Evolutionary conservation across 2,329 filamentous ascomycete genomes (phyloP).

Genomic region (Colletotrichum abscissum): DNA sequence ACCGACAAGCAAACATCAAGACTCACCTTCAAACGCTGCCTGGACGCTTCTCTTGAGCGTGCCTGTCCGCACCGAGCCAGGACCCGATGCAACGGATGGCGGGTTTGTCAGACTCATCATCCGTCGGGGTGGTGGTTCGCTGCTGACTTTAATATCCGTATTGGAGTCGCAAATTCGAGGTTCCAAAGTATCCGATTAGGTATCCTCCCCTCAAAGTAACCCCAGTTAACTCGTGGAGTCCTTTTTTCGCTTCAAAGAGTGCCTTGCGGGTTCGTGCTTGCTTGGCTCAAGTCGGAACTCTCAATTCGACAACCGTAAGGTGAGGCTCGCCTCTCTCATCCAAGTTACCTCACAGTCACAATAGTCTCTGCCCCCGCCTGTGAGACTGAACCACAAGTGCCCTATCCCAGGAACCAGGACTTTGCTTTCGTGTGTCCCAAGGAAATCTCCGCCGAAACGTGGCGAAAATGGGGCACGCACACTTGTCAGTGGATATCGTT

Average conservation of each 20-base stretch:
- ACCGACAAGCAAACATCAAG: slow-evolving; percentile 31
- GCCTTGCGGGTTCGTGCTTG: slow-evolving; percentile 13
- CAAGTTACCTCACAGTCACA: too few relatives aligned
- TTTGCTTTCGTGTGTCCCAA: slow-evolving; percentile 6
- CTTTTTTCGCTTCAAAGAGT: background rate
- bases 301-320: background rate
- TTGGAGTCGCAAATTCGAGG: slow-evolving; percentile 5
- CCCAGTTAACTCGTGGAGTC: background rate
- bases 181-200: slow-evolving; percentile 1
- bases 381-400: slow-evolving; percentile 13
- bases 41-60: slow-evolving; percentile 69
- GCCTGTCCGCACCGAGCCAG: slow-evolving; percentile 55
- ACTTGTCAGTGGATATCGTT: slow-evolving; percentile 14
- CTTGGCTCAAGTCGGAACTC: background rate
- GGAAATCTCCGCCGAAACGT: background rate
- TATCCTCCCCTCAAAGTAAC: slow-evolving; percentile 2
- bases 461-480: slow-evolving; percentile 18
- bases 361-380: background rate
- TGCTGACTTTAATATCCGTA: slow-evolving; percentile 21
- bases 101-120: slow-evolving; percentile 67
- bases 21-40: slow-evolving; percentile 70
- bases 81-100: slow-evolving; percentile 60
- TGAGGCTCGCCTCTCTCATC: background rate
- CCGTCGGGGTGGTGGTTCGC: slow-evolving; percentile 5
- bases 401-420: slow-evolving; percentile 20